These are phyloP conservation scores for Rhodotorula sphaerocarpa DNA, from an alignment of 768 basidiomycete genomes.

Conservation along the genomic window DNA sequence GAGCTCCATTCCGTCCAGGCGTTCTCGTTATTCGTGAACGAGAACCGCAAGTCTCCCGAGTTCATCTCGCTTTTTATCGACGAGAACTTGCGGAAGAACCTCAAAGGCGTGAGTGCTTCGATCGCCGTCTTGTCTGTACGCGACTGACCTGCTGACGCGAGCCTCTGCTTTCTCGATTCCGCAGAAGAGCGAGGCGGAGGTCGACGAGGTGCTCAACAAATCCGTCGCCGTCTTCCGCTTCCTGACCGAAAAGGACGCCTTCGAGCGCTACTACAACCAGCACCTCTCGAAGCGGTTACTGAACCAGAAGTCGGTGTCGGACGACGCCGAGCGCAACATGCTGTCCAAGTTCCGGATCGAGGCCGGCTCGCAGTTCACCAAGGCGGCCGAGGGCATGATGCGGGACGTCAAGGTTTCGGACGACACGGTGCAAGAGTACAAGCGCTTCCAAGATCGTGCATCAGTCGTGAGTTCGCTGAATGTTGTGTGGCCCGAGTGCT, in stretches of 20 bases:
- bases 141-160: background rate
- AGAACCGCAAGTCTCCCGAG: conserved; percentile 77
- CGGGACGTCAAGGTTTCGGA: conserved; percentile 82
- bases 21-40: conserved; percentile 83
- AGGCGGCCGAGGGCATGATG: conserved; percentile 98
- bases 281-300: conserved; percentile 91
- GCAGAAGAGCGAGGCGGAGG: conserved; percentile 89
- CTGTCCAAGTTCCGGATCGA: conserved; percentile 93
- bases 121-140: background rate
- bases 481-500: background rate
- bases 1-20: conserved; percentile 67
- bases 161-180: background rate
- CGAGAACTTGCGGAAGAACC: conserved; percentile 84
- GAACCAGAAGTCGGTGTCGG: conserved; percentile 76
- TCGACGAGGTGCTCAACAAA: conserved; percentile 83
- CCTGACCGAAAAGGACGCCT: conserved; percentile 88
- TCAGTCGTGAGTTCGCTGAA: conserved; percentile 52
- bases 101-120: conserved; percentile 56
- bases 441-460: conserved; percentile 50
- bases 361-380: conserved; percentile 92
- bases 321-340: conserved; percentile 97
- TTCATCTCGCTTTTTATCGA: conserved; percentile 95
- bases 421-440: conserved; percentile 72
- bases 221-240: conserved; percentile 93
- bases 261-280: conserved; percentile 94